phyloP scores from a whole-genome alignment of 352 stramenopile species.

The Elongisporangium senticosum region DNA sequence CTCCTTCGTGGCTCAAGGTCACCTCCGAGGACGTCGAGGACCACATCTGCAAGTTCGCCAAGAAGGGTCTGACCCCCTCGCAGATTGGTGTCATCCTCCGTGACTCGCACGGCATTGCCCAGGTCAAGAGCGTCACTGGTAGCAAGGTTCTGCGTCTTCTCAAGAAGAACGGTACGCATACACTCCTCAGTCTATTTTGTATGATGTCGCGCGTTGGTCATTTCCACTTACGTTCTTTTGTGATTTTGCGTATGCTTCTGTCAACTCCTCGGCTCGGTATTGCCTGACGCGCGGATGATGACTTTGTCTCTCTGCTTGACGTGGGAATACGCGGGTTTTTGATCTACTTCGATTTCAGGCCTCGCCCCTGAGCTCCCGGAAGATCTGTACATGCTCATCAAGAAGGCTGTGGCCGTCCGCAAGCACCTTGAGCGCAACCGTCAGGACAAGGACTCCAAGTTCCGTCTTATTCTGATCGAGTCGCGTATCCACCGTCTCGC shows the following conservation, averaged over 20 bases:
- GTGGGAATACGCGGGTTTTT: slow-evolving; percentile 79
- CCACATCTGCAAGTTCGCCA: slow-evolving; percentile 99
- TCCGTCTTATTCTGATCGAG: slow-evolving; percentile 99
- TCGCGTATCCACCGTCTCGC: slow-evolving; percentile 98
- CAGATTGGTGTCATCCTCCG: slow-evolving; percentile 99
- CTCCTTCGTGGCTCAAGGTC: slow-evolving; percentile 98
- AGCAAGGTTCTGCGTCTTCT: slow-evolving; percentile 99
- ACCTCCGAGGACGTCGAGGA: slow-evolving; percentile 96
- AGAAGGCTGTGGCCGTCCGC: slow-evolving; percentile 99
- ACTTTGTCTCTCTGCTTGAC: slow-evolving; percentile 62
- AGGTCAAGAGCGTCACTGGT: slow-evolving; percentile 98
- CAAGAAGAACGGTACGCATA: slow-evolving; percentile 97
- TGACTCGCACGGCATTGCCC: slow-evolving; percentile 99
- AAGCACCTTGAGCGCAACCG: slow-evolving; percentile 99
- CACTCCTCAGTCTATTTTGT: slow-evolving; percentile 2
- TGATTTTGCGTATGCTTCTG: slow-evolving; percentile 14
- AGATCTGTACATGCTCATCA: slow-evolving; percentile 99
- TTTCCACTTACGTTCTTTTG: slow-evolving; percentile 15
- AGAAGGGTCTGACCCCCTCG: slow-evolving; percentile 96
- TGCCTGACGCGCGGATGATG: slow-evolving; percentile 77
- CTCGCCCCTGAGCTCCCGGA: slow-evolving; percentile 98
- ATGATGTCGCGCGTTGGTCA: background rate
- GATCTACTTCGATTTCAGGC: slow-evolving; percentile 35
- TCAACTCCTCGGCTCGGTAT: slow-evolving; percentile 55
- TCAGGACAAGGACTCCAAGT: slow-evolving; percentile 99